Evolutionary conservation across 805 yeast species (phyloP).

Genomic region (Metschnikowia koreensis): DNA sequence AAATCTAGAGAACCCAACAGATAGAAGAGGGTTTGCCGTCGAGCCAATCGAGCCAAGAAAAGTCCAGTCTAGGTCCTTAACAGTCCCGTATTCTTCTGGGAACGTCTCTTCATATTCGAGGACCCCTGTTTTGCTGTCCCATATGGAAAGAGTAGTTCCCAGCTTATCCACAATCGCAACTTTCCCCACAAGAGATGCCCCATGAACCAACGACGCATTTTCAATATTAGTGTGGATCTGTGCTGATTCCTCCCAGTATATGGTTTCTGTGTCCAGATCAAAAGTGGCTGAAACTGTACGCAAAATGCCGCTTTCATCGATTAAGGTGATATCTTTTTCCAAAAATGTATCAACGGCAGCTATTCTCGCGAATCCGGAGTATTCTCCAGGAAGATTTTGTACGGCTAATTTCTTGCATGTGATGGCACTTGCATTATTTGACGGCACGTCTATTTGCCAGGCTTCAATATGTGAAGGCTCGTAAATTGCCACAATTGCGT

Average conservation of each 20-base stretch:
- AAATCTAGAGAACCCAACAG: constrained; percentile 69
- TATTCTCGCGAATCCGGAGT: constrained; percentile 37
- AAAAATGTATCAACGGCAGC: constrained; percentile 60
- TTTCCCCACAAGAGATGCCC: constrained; percentile 68
- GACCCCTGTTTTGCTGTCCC: constrained; percentile 72
- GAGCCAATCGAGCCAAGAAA: constrained; percentile 46
- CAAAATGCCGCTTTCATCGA: constrained; percentile 43
- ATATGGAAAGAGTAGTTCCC: constrained; percentile 58
- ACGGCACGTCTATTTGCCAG: constrained; percentile 36
- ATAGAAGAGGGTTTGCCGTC: constrained; percentile 57
- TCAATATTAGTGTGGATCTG: constrained; percentile 54
- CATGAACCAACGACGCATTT: constrained; percentile 56
- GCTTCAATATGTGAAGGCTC: constrained; percentile 34
- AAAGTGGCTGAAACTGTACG: constrained; percentile 18
- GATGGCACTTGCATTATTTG: background rate
- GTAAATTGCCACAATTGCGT: constrained; percentile 53
- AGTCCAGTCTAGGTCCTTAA: constrained; percentile 87
- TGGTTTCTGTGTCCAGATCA: constrained; percentile 19
- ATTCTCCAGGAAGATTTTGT: constrained; percentile 31
- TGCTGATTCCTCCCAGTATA: constrained; percentile 54
- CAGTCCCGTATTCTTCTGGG: constrained; percentile 30
- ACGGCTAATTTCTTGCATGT: constrained; percentile 16
- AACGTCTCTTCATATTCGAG: constrained; percentile 59
- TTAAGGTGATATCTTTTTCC: constrained; percentile 46
- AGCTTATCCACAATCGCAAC: constrained; percentile 67